Conservation (phyloP, 495 filamentous ascomycete genomes). For the Xylaria telfairii region DNA sequence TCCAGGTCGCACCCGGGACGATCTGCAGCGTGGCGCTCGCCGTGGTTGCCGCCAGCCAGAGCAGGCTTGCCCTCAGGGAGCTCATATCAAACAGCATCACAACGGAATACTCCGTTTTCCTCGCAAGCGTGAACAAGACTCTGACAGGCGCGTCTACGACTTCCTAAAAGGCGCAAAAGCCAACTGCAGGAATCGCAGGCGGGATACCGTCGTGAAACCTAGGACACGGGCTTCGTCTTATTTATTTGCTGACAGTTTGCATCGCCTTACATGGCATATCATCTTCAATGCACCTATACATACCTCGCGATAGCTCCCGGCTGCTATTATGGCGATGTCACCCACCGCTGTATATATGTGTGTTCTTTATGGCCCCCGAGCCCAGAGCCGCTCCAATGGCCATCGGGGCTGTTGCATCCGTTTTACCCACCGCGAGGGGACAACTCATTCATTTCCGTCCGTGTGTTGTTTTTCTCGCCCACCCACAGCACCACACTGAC, state of each 20-base stretch:
- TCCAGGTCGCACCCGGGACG: constrained; percentile 59
- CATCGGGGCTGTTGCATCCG: not conserved
- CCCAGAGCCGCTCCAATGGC: constrained; percentile 24
- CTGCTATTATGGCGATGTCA: not conserved
- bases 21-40: constrained; percentile 42
- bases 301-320: not conserved
- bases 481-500: not conserved
- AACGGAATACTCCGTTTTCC: not conserved
- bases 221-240: not conserved
- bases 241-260: no score
- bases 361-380: not conserved
- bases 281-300: not conserved
- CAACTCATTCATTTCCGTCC: not conserved
- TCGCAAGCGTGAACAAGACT: not conserved
- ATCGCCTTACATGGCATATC: not conserved
- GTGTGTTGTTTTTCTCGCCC: not conserved
- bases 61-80: not conserved
- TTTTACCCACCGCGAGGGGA: constrained; percentile 11
- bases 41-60: constrained; percentile 22
- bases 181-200: not conserved
- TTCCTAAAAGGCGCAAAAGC: not conserved
- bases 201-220: not conserved
- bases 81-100: constrained; percentile 20
- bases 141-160: not conserved
- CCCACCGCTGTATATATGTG: constrained; percentile 3